phyloP scores from a whole-genome alignment of 2,329 filamentous ascomycete species.

The Ceratocystis alfenasii region DNA sequence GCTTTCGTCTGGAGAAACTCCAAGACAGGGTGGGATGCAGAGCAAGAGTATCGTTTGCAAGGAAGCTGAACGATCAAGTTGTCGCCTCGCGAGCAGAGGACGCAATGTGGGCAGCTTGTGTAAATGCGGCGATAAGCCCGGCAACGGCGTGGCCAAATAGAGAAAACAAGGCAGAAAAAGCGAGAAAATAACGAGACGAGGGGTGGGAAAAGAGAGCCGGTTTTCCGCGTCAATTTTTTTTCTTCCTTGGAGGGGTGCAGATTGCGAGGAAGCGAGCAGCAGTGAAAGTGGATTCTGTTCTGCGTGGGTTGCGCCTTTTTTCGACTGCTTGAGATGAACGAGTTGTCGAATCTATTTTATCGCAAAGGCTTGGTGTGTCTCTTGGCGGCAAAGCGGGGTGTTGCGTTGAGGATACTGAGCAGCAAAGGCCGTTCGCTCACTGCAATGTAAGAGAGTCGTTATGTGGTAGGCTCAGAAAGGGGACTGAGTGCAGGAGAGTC shows the following conservation, averaged over 20 bases:
- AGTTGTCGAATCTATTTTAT: not conserved
- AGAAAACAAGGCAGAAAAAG: not conserved
- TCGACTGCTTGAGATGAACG: not conserved
- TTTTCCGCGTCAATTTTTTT: conserved; percentile 6
- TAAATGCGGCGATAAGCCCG: conserved; percentile 2
- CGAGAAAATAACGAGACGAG: not conserved
- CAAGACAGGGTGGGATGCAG: not conserved
- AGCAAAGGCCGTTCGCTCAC: not conserved
- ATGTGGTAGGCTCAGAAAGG: conserved; percentile 1
- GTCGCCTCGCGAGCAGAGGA: not conserved
- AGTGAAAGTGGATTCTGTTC: conserved; percentile 1
- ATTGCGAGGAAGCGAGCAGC: conserved; percentile 2
- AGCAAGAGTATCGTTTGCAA: not conserved
- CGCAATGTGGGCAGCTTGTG: not conserved
- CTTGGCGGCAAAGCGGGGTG: not conserved
- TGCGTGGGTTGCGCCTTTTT: conserved; percentile 9
- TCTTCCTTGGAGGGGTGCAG: not conserved
- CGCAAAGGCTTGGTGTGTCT: not conserved
- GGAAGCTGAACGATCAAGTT: not conserved
- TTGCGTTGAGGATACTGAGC: not conserved
- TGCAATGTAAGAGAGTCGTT: conserved; percentile 11
- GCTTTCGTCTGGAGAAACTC: not conserved
- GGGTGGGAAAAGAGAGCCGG: not conserved
- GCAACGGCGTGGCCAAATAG: not conserved
- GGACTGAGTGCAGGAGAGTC: conserved; percentile 2